A percentile compares a stretch with the other conserved stretches of the same genome.
Conservation (phyloP, 192 early-diverging fungal genomes). For the Pilaira anomala region DNA sequence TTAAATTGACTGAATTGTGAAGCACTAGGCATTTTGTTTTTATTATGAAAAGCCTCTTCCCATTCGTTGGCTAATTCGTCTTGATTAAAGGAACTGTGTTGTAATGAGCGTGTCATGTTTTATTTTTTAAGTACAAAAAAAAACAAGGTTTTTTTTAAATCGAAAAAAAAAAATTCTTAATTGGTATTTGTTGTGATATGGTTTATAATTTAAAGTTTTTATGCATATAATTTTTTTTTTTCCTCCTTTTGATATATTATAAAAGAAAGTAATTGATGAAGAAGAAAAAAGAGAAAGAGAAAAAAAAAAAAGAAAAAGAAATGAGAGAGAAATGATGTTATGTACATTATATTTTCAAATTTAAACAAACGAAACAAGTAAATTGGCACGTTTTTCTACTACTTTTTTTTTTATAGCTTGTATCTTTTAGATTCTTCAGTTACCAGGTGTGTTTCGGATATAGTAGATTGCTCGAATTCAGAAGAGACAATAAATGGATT, state of each 20-base stretch:
- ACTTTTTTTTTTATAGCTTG: no score
- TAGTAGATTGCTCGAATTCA: conserved; percentile 3
- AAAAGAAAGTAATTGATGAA: no score
- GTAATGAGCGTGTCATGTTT: conserved; percentile 6
- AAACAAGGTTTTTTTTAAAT: no score
- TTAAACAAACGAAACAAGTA: background rate
- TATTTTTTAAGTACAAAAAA: no score
- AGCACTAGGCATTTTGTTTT: background rate
- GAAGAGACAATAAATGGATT: background rate
- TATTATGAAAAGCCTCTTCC: conserved; percentile 7
- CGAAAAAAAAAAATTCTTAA: no score
- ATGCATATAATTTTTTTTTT: no score
- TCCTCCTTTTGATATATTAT: background rate
- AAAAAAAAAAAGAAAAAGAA: conserved; percentile 7
- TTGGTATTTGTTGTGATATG: no score
- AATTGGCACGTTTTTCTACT: conserved; percentile 1
- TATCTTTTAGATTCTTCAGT: background rate
- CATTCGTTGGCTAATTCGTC: conserved; percentile 13
- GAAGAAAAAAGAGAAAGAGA: background rate
- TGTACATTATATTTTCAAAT: no score
- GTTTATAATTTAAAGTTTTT: no score
- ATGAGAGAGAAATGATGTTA: background rate
- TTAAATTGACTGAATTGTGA: conserved; percentile 16
- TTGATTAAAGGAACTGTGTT: conserved; percentile 11
- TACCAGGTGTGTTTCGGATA: conserved; percentile 3